A percentile compares a stretch with the other conserved stretches of the same genome.
Evolutionary conservation across 2,329 filamentous ascomycete genomes (phyloP).

Genomic region (Talaromyces islandicus): DNA sequence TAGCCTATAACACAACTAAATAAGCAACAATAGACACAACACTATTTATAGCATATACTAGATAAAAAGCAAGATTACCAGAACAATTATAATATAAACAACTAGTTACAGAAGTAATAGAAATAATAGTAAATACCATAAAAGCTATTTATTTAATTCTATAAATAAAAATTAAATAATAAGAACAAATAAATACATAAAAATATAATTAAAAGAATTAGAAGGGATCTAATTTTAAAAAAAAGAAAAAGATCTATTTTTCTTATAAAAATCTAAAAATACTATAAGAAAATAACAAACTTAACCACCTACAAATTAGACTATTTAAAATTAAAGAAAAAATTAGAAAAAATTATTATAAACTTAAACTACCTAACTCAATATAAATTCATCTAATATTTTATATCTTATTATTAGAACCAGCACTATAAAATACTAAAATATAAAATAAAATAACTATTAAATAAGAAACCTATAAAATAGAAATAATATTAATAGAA

Average conservation of each 20-base stretch:
- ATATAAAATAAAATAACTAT: neutral
- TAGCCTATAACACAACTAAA: neutral
- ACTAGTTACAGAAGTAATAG: neutral
- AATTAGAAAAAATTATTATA: constrained; percentile 2
- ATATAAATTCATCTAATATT: neutral
- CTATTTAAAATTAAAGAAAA: constrained; percentile 2
- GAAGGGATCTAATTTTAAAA: neutral
- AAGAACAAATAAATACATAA: neutral
- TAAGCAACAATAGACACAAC: neutral
- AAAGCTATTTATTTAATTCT: neutral
- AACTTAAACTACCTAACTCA: neutral
- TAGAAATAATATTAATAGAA: neutral
- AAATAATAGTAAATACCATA: neutral
- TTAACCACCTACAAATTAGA: neutral
- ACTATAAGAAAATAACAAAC: neutral
- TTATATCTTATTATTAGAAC: constrained; percentile 2
- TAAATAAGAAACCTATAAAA: neutral
- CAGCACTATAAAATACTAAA: neutral
- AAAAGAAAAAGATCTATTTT: neutral
- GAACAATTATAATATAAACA: neutral
- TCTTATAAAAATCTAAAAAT: neutral
- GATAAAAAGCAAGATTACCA: neutral
- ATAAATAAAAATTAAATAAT: neutral
- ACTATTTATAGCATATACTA: neutral
- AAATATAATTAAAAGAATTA: neutral